These are phyloP conservation scores for Escovopsis sp. DNA, from an alignment of 2,329 filamentous ascomycete species.

Conservation along the genomic window DNA sequence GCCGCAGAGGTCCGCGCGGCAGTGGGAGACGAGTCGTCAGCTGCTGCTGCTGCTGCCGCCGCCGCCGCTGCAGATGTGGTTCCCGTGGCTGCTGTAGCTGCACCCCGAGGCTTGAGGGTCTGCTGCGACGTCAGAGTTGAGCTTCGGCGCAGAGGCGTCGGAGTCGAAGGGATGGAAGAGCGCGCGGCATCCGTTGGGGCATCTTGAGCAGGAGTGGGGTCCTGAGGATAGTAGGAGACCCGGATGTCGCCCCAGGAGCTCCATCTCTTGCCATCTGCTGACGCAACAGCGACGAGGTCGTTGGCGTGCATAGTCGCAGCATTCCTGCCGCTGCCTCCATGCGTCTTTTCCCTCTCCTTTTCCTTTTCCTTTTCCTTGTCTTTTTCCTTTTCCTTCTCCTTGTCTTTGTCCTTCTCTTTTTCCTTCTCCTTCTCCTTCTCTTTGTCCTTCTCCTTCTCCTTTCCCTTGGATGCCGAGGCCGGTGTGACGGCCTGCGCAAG, in stretches of 20 bases:
- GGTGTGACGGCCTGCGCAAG: conserved; percentile 36
- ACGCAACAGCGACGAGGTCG: conserved; percentile 63
- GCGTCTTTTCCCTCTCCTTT: conserved; percentile 62
- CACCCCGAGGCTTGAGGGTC: conserved; percentile 24
- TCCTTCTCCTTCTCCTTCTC: conserved; percentile 2
- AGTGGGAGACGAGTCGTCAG: conserved; percentile 34
- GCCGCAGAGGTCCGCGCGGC: conserved; percentile 26
- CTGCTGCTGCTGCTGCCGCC: too few relatives aligned
- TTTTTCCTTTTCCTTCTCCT: too few relatives aligned
- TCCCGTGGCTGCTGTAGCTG: too few relatives aligned
- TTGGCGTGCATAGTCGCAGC: conserved; percentile 57
- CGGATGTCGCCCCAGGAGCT: conserved; percentile 68
- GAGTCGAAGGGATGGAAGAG: conserved; percentile 46
- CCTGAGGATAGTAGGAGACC: conserved; percentile 58
- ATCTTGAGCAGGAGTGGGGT: conserved; percentile 12
- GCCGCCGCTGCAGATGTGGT: too few relatives aligned
- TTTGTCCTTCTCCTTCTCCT: conserved; percentile 63
- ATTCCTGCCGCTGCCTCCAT: conserved; percentile 26
- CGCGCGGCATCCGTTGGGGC: conserved; percentile 13
- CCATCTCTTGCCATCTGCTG: conserved; percentile 44
- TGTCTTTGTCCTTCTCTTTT: too few relatives aligned
- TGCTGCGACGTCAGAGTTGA: conserved; percentile 35
- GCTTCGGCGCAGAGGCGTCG: conserved; percentile 59
- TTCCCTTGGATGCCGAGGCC: conserved; percentile 51
- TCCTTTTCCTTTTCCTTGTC: too few relatives aligned